Percentiles rank a stretch among this genome's conserved stretches.
phyloP scores from a whole-genome alignment of 176 grass and related monocot genomes.

The Carex parvula region DNA sequence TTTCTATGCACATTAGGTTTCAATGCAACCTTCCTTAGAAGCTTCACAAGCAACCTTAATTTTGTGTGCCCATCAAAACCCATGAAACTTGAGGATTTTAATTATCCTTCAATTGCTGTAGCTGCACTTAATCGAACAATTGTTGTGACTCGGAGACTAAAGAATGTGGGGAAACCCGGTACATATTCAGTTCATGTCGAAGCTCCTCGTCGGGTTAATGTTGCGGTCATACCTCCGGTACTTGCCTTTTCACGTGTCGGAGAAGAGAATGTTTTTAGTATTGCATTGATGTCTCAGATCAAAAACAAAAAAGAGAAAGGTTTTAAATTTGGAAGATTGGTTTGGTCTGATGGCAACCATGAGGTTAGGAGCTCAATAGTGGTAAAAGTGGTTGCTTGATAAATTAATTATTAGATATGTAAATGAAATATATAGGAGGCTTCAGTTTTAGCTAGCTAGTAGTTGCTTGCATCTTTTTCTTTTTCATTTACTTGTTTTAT shows the following conservation, averaged over 20 bases:
- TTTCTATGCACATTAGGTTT: constrained; percentile 67
- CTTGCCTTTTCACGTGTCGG: constrained; percentile 41
- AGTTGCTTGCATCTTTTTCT: not conserved
- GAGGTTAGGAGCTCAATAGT: constrained; percentile 54
- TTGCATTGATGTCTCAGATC: constrained; percentile 35
- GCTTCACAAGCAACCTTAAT: constrained; percentile 22
- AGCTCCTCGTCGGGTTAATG: constrained; percentile 32
- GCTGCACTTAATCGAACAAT: constrained; percentile 24
- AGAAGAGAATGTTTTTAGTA: constrained; percentile 49
- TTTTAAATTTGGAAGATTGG: constrained; percentile 57
- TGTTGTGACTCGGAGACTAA: constrained; percentile 47
- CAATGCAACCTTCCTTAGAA: not conserved
- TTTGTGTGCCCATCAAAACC: constrained; percentile 42
- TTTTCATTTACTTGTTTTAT: not conserved
- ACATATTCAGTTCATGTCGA: constrained; percentile 41
- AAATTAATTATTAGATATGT: not conserved
- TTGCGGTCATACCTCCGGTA: constrained; percentile 38
- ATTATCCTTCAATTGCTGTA: constrained; percentile 73
- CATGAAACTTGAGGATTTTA: constrained; percentile 48
- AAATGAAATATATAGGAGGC: not conserved
- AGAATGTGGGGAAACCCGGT: constrained; percentile 49
- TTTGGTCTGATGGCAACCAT: constrained; percentile 71
- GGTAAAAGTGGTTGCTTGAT: constrained; percentile 56
- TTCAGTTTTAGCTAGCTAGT: no score
- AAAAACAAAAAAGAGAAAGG: constrained; percentile 36